Conservation (phyloP, 352 stramenopile genomes). For the Globisporangium paddicum region DNA sequence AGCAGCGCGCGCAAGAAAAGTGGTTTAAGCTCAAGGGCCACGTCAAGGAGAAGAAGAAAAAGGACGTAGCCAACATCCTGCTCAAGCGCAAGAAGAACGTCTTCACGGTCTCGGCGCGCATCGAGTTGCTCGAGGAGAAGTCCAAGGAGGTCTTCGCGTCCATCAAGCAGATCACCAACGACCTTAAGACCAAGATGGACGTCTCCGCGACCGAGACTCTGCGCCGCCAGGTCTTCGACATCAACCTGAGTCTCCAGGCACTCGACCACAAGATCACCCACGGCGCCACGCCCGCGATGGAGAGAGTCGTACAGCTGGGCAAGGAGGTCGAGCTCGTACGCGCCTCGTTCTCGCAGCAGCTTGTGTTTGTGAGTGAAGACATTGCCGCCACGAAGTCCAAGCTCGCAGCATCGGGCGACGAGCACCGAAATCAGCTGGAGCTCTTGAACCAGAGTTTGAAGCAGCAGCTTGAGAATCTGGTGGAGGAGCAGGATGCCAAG, state of each 20-base stretch:
- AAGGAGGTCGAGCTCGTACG: constrained; percentile 33
- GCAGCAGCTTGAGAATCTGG: constrained; percentile 22
- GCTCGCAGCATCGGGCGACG: constrained; percentile 21
- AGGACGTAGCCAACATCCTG: constrained; percentile 65
- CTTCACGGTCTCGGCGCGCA: constrained; percentile 67
- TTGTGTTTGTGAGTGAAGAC: constrained; percentile 26
- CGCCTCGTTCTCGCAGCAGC: constrained; percentile 26
- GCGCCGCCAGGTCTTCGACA: constrained; percentile 47
- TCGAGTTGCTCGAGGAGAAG: constrained; percentile 71
- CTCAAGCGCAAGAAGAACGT: constrained; percentile 81
- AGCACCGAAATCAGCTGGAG: constrained; percentile 30
- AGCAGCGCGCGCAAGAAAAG: constrained; percentile 55
- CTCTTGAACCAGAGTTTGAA: constrained; percentile 21
- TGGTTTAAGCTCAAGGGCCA: constrained; percentile 71
- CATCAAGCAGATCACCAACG: constrained; percentile 56
- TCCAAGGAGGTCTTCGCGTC: constrained; percentile 58
- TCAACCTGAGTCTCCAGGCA: constrained; percentile 41
- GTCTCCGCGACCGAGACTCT: constrained; percentile 31
- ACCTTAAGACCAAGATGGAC: constrained; percentile 56
- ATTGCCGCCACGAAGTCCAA: constrained; percentile 24
- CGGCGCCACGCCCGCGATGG: constrained; percentile 31
- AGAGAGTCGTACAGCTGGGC: constrained; percentile 37
- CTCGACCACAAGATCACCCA: constrained; percentile 39
- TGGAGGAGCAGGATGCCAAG: constrained; percentile 35
- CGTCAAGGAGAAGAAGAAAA: constrained; percentile 76